Percentiles rank a stretch among this genome's conserved stretches.
Evolutionary conservation across 768 basidiomycete species (phyloP).

Genomic region (Pilatotrama ljubarskyi): DNA sequence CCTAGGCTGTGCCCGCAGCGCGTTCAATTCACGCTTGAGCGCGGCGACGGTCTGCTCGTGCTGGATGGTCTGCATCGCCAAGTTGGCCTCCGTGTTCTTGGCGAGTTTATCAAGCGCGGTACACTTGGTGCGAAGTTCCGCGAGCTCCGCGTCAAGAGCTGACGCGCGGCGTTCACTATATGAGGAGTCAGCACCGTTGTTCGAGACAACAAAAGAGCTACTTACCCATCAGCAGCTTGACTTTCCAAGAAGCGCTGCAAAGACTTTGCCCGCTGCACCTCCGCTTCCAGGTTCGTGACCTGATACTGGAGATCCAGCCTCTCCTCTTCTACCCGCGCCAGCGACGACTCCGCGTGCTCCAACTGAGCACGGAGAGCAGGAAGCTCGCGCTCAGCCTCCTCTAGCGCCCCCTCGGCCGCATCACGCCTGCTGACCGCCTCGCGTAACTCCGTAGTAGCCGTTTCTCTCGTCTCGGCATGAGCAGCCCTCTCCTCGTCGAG

Average conservation of each 20-base stretch:
- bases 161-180: conserved; percentile 8
- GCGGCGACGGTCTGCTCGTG: conserved; percentile 63
- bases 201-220: conserved; percentile 1
- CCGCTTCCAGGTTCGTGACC: conserved; percentile 60
- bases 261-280: conserved; percentile 63
- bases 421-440: conserved; percentile 19
- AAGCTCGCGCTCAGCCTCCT: conserved; percentile 25
- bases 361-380: conserved; percentile 40
- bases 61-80: conserved; percentile 63
- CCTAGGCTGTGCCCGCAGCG: conserved; percentile 53
- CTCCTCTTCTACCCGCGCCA: conserved; percentile 48
- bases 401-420: conserved; percentile 16
- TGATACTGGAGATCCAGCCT: conserved; percentile 52
- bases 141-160: conserved; percentile 49
- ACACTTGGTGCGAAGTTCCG: conserved; percentile 30
- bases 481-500: conserved; percentile 22
- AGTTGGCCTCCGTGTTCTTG: conserved; percentile 57
- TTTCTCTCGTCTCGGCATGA: conserved; percentile 16
- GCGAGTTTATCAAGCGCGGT: conserved; percentile 37
- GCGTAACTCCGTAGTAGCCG: conserved; percentile 23
- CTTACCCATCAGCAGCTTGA: conserved; percentile 63
- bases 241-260: conserved; percentile 62
- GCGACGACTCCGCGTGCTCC: conserved; percentile 38
- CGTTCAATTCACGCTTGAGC: conserved; percentile 56
- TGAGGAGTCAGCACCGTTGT: background rate